Evolutionary conservation across 306 rosid genomes (phyloP), one percentile per base, ranked within the genome.

Genomic region (Cucurbita moschata): DNA sequence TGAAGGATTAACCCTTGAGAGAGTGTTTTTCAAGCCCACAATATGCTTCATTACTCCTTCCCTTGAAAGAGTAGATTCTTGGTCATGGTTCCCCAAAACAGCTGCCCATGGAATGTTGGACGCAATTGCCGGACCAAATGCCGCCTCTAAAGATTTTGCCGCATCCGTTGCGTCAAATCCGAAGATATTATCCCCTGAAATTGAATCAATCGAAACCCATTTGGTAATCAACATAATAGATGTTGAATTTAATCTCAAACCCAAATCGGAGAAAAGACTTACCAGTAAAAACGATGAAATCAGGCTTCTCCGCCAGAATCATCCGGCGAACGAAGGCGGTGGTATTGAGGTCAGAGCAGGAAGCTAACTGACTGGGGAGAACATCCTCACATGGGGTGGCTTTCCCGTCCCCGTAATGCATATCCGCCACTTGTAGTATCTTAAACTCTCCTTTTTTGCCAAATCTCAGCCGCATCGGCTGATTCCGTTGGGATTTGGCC

Each of bases 51-150:
- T 94, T 61, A 94, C 99, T 30, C 95, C 92, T 85, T 81, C 89
- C 83, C 99, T 86, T 7, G 92, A 85, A 55, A 94, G 95, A 60
- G 93, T 75, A 10, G 91, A 88, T 85, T 94, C 88, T 78, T 91
- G 99, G 75, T 94, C 99, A 85, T 94, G 99, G 87, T 94, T 94
- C 47, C 99, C 99, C 84, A 91, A 60, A 68, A 94, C 76, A 75
- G 97, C 97, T 3, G 88, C 89, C 99, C 99, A 94, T 15, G 95
- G 96, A 76, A 87, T 89, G 70, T 86, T 87, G n/a, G 95, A 87
- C 7, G 68, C 79, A 76, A 94, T 88, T 74, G 99, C 99, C 9
- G 96, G 97, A 47, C 87, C 92, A 87, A 87, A 94, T 26, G 97
- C 97, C 40, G 89, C 89, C 44, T 87, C 59, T 85, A 94, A 13